Percentiles rank a stretch among this genome's conserved stretches.
Evolutionary conservation across 495 filamentous ascomycete species (phyloP).

Genomic region (Penicillium mononematosum): DNA sequence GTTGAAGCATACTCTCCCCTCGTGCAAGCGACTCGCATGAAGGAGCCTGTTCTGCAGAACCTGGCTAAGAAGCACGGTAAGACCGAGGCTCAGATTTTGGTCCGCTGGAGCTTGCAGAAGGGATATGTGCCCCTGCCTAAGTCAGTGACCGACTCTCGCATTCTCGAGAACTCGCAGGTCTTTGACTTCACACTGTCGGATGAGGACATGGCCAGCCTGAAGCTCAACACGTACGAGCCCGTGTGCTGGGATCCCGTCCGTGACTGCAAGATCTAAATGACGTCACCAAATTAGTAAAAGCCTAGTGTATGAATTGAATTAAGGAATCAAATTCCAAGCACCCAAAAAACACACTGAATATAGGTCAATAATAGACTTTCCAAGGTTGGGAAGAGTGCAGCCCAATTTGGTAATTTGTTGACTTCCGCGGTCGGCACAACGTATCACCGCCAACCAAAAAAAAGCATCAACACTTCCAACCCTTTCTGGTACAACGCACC

Average conservation of each 20-base stretch:
- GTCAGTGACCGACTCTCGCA: slow-evolving; percentile 58
- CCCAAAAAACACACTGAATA: neutral
- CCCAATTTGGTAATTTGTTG: slow-evolving; percentile 31
- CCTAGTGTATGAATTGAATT: slow-evolving; percentile 11
- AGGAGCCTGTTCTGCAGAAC: slow-evolving; percentile 59
- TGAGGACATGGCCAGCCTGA: slow-evolving; percentile 57
- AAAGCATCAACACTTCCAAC: slow-evolving; percentile 1
- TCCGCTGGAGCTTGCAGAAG: slow-evolving; percentile 88
- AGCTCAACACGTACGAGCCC: slow-evolving; percentile 57
- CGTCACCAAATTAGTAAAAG: slow-evolving; percentile 16
- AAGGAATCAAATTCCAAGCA: neutral
- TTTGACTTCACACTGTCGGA: slow-evolving; percentile 76
- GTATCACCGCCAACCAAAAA: slow-evolving; percentile 32
- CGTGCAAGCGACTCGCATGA: slow-evolving; percentile 62
- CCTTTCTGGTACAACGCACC: slow-evolving; percentile 3
- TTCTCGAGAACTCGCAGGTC: slow-evolving; percentile 70
- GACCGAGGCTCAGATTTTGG: slow-evolving; percentile 72
- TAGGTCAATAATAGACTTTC: neutral
- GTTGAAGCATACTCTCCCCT: slow-evolving; percentile 82
- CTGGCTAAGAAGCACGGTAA: slow-evolving; percentile 70
- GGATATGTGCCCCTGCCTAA: slow-evolving; percentile 65
- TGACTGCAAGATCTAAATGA: slow-evolving; percentile 30
- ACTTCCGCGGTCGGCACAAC: slow-evolving; percentile 32
- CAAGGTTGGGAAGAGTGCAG: neutral
- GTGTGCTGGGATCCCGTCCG: slow-evolving; percentile 74